A percentile compares a stretch with the other conserved stretches of the same genome.
These are phyloP conservation scores for Calonectria naviculata DNA, from an alignment of 2,329 filamentous ascomycete species.

Conservation along the genomic window DNA sequence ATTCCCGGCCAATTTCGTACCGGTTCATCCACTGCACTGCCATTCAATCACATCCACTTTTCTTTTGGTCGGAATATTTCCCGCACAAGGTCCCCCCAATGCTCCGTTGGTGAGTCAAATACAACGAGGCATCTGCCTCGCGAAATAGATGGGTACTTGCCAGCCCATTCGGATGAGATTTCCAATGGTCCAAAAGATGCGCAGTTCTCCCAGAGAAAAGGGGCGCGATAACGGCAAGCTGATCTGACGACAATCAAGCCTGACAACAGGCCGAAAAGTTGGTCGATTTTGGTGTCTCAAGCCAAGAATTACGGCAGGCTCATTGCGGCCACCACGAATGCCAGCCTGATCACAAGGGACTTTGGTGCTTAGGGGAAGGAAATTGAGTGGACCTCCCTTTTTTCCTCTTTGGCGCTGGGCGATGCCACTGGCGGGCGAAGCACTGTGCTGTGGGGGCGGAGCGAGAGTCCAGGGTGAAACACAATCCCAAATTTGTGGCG, in stretches of 20 bases:
- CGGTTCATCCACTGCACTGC: neutral
- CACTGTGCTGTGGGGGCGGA: too few relatives aligned
- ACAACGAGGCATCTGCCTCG: neutral
- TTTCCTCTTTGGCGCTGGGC: too few relatives aligned
- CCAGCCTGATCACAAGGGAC: too few relatives aligned
- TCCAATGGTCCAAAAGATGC: neutral
- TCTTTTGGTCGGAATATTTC: neutral
- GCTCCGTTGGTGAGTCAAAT: neutral
- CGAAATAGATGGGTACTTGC: neutral
- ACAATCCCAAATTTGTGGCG: too few relatives aligned
- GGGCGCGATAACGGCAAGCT: neutral
- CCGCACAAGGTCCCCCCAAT: neutral
- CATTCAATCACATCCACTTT: neutral
- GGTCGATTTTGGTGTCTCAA: neutral
- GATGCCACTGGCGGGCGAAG: too few relatives aligned
- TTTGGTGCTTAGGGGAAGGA: too few relatives aligned
- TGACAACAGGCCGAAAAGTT: neutral
- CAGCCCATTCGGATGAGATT: neutral
- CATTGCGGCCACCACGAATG: neutral
- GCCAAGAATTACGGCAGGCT: neutral
- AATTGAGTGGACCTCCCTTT: too few relatives aligned
- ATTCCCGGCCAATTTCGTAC: neutral
- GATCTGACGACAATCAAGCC: neutral
- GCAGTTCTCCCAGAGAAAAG: neutral
- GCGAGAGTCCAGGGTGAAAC: too few relatives aligned